Percentiles rank a stretch among this genome's conserved stretches.
These are phyloP conservation scores for Mrakia gelida DNA, from an alignment of 768 basidiomycete genomes.

Conservation along the genomic window DNA sequence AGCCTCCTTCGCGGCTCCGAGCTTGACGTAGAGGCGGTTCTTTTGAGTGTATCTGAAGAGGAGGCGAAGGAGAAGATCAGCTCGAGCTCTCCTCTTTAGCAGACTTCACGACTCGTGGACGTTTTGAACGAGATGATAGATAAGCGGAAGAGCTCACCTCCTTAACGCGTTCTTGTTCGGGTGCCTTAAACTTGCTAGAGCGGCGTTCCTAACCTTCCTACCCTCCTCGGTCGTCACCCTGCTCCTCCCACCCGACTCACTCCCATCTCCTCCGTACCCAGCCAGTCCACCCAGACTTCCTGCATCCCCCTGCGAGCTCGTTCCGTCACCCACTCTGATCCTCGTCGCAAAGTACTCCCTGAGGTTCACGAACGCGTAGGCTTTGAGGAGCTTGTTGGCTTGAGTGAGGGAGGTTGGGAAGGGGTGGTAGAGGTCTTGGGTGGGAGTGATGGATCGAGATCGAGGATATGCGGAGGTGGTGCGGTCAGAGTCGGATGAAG, in stretches of 20 bases:
- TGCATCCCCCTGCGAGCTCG: background rate
- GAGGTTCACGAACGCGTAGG: slow-evolving; percentile 20
- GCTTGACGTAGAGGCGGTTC: slow-evolving; percentile 8
- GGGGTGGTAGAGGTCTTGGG: slow-evolving; percentile 13
- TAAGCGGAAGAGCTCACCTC: background rate
- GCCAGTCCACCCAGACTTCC: background rate
- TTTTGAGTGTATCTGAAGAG: slow-evolving; percentile 16
- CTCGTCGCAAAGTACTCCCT: slow-evolving; percentile 17
- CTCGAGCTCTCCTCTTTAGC: background rate
- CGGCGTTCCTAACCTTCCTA: background rate
- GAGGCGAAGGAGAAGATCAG: background rate
- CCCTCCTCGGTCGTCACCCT: background rate
- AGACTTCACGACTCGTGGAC: too few relatives aligned
- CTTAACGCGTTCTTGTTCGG: background rate
- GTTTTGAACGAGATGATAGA: background rate
- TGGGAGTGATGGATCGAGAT: slow-evolving; percentile 15
- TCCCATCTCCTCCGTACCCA: background rate
- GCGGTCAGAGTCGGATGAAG: slow-evolving; percentile 1
- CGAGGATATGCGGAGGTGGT: background rate
- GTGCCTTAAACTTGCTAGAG: background rate
- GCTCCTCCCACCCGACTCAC: background rate
- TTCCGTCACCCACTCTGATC: background rate
- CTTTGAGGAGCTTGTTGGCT: slow-evolving; percentile 19
- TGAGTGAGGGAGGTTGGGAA: slow-evolving; percentile 23
- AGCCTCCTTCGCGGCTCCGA: slow-evolving; percentile 13